phyloP scores from a whole-genome alignment of 371 early-diverging fungal species.

The Apophysomyces ossiformis region DNA sequence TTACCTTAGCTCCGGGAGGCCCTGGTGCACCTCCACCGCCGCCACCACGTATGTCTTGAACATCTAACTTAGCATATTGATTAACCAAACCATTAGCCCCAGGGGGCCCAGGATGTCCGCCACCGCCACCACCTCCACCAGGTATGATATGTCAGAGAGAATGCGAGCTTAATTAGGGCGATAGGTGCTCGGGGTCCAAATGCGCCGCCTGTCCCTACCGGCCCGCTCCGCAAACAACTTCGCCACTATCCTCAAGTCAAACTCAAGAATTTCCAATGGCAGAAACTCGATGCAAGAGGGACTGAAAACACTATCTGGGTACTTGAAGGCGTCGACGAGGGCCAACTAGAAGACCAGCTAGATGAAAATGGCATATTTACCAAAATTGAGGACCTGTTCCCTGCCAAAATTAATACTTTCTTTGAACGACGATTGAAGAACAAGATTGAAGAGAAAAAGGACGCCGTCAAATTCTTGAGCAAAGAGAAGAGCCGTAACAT shows the following conservation, averaged over 20 bases:
- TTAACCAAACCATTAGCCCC: not conserved
- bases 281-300: conserved; percentile 44
- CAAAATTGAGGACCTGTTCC: conserved; percentile 44
- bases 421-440: conserved; percentile 42
- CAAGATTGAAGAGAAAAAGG: conserved; percentile 42
- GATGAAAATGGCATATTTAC: conserved; percentile 40
- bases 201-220: conserved; percentile 25
- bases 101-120: conserved; percentile 24
- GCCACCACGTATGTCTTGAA: conserved; percentile 16
- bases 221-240: conserved; percentile 43
- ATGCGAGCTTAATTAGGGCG: not conserved
- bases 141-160: not conserved
- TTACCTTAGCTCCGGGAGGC: conserved; percentile 12
- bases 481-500: conserved; percentile 47
- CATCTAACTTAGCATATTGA: not conserved
- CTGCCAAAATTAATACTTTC: conserved; percentile 44
- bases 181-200: conserved; percentile 10
- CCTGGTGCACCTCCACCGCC: conserved; percentile 33
- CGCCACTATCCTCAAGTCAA: conserved; percentile 49
- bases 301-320: conserved; percentile 50
- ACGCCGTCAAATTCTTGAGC: conserved; percentile 44
- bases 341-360: conserved; percentile 39
- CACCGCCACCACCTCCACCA: conserved; percentile 17
- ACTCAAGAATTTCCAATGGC: conserved; percentile 53
- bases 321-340: conserved; percentile 37